Conservation (phyloP, 108 stramenopile species). For the Skeletonema costatum region DNA sequence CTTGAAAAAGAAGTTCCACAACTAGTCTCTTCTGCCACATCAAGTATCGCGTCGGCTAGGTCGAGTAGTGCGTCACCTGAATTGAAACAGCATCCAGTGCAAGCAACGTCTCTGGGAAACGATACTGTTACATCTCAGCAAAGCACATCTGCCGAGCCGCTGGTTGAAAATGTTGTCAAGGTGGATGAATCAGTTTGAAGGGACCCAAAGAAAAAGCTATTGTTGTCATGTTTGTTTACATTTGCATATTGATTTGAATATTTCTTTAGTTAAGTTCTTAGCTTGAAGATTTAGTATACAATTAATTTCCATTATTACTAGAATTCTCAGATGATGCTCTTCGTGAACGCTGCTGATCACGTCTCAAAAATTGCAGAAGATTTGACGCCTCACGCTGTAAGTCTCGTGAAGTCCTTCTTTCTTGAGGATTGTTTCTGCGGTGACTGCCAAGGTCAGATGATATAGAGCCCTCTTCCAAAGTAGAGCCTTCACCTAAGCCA, state of each 20-base stretch:
- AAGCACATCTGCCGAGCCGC: background rate
- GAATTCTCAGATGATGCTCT: background rate
- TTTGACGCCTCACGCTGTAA: background rate
- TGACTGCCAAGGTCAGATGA: background rate
- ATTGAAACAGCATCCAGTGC: background rate
- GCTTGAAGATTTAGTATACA: background rate
- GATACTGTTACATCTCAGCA: background rate
- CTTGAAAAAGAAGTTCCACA: constrained; percentile 24
- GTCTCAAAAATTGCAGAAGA: background rate
- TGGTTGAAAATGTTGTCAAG: background rate
- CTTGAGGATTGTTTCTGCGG: background rate
- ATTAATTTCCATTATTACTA: background rate
- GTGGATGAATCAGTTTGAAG: background rate
- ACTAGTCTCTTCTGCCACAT: constrained; percentile 22
- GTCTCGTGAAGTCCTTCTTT: background rate
- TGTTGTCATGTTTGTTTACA: background rate
- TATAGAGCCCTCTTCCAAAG: constrained; percentile 8
- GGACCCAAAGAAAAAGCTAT: background rate
- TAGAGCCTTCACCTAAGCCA: constrained; percentile 29
- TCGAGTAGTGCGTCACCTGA: background rate
- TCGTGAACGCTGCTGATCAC: background rate
- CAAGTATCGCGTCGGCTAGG: background rate
- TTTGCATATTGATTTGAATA: background rate
- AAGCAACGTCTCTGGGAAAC: background rate
- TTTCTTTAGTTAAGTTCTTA: background rate